Conservation (phyloP, 129 eudicot species). For the Lactuca saligna region DNA sequence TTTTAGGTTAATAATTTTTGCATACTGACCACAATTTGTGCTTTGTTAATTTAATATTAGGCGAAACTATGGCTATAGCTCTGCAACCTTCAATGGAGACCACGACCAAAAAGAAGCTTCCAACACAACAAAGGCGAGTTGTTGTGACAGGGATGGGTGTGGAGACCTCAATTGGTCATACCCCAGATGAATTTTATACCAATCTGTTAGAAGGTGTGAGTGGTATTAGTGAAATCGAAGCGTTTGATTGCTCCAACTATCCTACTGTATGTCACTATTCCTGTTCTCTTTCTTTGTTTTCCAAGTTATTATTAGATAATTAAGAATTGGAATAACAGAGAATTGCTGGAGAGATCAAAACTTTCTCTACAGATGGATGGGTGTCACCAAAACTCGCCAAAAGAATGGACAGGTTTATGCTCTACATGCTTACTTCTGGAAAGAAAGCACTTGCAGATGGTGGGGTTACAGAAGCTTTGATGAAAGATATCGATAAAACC, state of each 20-base stretch:
- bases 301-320: not conserved
- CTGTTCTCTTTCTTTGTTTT: not conserved
- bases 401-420: slow-evolving; percentile 92
- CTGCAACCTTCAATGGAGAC: slow-evolving; percentile 59
- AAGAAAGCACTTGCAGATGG: slow-evolving; percentile 88
- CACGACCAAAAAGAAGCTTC: slow-evolving; percentile 50
- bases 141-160: slow-evolving; percentile 98
- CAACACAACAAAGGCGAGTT: slow-evolving; percentile 69
- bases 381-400: slow-evolving; percentile 87
- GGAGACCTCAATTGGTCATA: slow-evolving; percentile 76
- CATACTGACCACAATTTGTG: not conserved
- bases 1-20: no score
- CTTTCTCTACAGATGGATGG: slow-evolving; percentile 85
- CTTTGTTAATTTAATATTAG: slow-evolving; percentile 24
- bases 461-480: slow-evolving; percentile 60
- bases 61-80: slow-evolving; percentile 64
- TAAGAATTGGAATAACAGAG: slow-evolving; percentile 44
- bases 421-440: slow-evolving; percentile 95
- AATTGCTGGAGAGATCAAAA: slow-evolving; percentile 94
- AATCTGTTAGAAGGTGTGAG: slow-evolving; percentile 87
- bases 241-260: slow-evolving; percentile 73
- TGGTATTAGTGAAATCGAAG: slow-evolving; percentile 81
- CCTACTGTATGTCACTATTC: slow-evolving; percentile 60
- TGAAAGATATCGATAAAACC: slow-evolving; percentile 64
- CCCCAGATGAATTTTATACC: slow-evolving; percentile 62